Conservation (phyloP, 1,284 basidiomycete genomes). For the Cystobasidium sp. region DNA sequence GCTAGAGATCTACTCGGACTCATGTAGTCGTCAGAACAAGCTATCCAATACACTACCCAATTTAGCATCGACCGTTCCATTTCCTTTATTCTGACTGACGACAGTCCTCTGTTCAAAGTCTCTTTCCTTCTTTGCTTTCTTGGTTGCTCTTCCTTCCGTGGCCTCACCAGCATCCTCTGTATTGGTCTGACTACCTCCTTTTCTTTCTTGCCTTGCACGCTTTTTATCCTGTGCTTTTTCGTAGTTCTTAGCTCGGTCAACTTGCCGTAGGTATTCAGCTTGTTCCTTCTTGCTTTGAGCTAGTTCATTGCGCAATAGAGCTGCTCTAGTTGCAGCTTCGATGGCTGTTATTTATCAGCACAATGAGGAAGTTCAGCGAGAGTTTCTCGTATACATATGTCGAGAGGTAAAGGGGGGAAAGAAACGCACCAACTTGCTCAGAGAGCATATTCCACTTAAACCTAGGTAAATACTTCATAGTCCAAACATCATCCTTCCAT, state of each 20-base stretch:
- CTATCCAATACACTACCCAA: constrained; percentile 50
- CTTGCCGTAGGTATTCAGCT: constrained; percentile 89
- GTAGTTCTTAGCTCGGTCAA: constrained; percentile 89
- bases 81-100: not conserved
- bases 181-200: constrained; percentile 27
- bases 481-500: constrained; percentile 98
- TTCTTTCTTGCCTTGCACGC: constrained; percentile 53
- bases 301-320: constrained; percentile 86
- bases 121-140: constrained; percentile 34
- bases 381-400: no score
- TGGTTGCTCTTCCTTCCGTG: constrained; percentile 34
- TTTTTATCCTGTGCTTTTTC: constrained; percentile 80
- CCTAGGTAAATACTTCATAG: constrained; percentile 96
- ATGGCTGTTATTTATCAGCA: no score
- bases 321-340: constrained; percentile 85
- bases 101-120: constrained; percentile 24
- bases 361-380: no score
- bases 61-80: constrained; percentile 29
- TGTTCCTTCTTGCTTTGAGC: constrained; percentile 87
- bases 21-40: constrained; percentile 45
- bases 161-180: constrained; percentile 24
- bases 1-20: not conserved
- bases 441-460: constrained; percentile 99
- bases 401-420: no score
- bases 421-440: constrained; percentile 94